These are phyloP conservation scores for Pseudopyricularia javanii DNA, from an alignment of 2,329 filamentous ascomycete species.

Conservation along the genomic window DNA sequence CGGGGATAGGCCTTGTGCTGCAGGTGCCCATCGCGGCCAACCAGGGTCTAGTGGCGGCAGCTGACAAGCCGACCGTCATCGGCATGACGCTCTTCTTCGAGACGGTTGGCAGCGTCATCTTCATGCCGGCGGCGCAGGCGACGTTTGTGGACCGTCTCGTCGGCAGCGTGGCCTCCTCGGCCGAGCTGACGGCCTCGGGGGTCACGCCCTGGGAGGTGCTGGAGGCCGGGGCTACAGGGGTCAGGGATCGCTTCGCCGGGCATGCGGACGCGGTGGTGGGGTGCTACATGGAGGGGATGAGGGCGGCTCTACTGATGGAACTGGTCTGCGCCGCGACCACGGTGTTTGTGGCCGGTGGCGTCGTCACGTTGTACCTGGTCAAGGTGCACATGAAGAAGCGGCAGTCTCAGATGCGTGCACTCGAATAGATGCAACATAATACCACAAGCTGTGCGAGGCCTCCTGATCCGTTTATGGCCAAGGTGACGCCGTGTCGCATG, in stretches of 20 bases:
- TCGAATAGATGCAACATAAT: too few species aligned
- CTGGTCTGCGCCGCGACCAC: not conserved
- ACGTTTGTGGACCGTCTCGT: not conserved
- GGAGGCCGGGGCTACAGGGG: not conserved
- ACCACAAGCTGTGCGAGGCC: too few species aligned
- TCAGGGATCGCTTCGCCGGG: not conserved
- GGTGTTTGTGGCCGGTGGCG: not conserved
- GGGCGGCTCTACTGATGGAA: not conserved
- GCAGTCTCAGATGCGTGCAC: not conserved
- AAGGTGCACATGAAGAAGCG: not conserved
- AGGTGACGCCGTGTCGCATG: too few species aligned
- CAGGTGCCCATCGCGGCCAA: not conserved
- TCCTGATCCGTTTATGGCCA: too few species aligned
- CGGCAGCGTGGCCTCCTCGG: not conserved
- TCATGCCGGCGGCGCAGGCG: not conserved
- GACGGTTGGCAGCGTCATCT: not conserved
- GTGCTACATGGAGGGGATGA: not conserved
- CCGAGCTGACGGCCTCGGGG: not conserved
- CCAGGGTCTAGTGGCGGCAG: not conserved
- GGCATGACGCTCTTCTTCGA: constrained; percentile 1
- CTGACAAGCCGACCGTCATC: not conserved
- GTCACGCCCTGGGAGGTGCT: not conserved
- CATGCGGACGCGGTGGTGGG: not conserved
- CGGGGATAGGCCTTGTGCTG: not conserved
- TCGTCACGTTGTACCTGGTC: not conserved